Evolutionary conservation across 2,329 filamentous ascomycete genomes (phyloP).

Genomic region (Huntiella savannae): DNA sequence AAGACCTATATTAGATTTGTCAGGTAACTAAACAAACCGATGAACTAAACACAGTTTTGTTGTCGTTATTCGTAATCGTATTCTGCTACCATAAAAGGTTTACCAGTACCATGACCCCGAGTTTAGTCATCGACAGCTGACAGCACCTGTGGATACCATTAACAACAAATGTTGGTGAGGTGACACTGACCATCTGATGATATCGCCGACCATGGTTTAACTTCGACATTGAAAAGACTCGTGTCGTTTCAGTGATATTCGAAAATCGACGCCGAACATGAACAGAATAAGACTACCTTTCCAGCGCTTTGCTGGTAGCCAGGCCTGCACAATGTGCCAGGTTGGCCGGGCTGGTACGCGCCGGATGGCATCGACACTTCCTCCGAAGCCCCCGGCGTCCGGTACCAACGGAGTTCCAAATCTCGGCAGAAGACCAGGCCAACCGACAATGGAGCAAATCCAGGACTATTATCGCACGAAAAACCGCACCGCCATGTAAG

Average conservation of each 20-base stretch:
- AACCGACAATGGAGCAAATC: conserved; percentile 40
- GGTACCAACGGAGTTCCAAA: conserved; percentile 13
- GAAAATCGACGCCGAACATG: conserved; percentile 4
- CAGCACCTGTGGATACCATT: neutral
- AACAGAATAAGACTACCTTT: conserved; percentile 8
- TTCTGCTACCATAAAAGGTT: no score
- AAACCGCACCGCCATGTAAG: conserved; percentile 40
- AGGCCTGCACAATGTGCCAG: conserved; percentile 10
- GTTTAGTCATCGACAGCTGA: neutral
- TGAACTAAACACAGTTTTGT: no score
- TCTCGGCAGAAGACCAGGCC: conserved; percentile 15
- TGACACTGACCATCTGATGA: conserved; percentile 2
- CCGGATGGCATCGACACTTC: conserved; percentile 8
- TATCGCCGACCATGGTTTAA: neutral
- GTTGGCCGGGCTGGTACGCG: conserved; percentile 9
- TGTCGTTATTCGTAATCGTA: no score
- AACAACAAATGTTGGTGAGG: neutral
- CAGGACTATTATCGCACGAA: conserved; percentile 43
- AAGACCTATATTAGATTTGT: no score
- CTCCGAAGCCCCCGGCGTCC: conserved; percentile 11
- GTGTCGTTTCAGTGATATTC: neutral
- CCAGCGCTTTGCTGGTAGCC: conserved; percentile 6
- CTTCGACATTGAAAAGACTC: neutral
- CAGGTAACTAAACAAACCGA: no score
- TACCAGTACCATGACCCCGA: no score